Evolutionary conservation across 2,329 filamentous ascomycete species (phyloP).

Genomic region (Phoma sp.): DNA sequence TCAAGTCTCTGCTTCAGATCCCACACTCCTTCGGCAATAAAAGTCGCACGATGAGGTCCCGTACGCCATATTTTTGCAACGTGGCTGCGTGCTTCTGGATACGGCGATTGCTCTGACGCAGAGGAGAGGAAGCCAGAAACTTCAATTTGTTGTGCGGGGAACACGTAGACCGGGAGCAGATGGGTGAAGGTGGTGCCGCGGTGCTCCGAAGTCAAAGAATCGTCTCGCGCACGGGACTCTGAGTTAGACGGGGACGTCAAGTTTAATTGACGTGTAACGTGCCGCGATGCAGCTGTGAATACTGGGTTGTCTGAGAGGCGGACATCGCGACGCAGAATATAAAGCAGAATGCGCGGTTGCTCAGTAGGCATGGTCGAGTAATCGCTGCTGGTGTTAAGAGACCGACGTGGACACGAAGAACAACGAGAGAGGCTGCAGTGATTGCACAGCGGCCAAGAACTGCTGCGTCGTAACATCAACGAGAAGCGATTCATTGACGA

Average conservation of each 20-base stretch:
- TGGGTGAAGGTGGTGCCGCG: slow-evolving; percentile 54
- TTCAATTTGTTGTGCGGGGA: slow-evolving; percentile 75
- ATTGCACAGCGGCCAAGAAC: slow-evolving; percentile 41
- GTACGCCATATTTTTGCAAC: slow-evolving; percentile 75
- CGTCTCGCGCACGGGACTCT: slow-evolving; percentile 48
- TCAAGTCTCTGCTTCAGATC: slow-evolving; percentile 71
- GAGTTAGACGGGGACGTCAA: slow-evolving; percentile 11
- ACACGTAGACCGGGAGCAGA: slow-evolving; percentile 71
- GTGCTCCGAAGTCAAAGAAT: slow-evolving; percentile 35
- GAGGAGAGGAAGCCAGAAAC: slow-evolving; percentile 72
- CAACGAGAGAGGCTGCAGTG: slow-evolving; percentile 36
- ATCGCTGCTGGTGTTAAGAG: slow-evolving; percentile 21
- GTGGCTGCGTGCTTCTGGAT: slow-evolving; percentile 71
- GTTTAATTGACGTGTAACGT: slow-evolving; percentile 18
- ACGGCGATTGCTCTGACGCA: slow-evolving; percentile 61
- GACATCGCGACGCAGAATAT: slow-evolving; percentile 75
- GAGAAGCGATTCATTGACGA: slow-evolving; percentile 26
- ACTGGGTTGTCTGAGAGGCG: slow-evolving; percentile 78
- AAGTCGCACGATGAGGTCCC: slow-evolving; percentile 74
- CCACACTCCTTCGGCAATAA: slow-evolving; percentile 76
- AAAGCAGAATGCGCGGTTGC: slow-evolving; percentile 65
- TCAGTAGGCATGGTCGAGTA: slow-evolving; percentile 30
- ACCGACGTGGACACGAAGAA: slow-evolving; percentile 30
- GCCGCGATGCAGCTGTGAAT: slow-evolving; percentile 63
- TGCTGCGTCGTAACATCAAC: slow-evolving; percentile 44